Conservation (phyloP, 164 flowering plant genomes). For the Malania oleifera region DNA sequence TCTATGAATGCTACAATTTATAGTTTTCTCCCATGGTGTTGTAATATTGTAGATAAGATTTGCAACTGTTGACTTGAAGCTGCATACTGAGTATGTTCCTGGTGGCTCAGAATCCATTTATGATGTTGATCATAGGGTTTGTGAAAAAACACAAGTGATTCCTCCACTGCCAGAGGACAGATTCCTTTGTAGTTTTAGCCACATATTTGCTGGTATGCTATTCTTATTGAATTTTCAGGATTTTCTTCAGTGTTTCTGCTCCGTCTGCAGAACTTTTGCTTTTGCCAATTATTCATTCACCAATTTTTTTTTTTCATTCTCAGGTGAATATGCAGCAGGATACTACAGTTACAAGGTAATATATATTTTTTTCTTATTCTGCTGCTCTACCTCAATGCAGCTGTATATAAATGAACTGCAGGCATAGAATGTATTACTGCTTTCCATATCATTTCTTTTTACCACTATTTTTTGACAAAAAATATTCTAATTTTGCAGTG, state of each 20-base stretch:
- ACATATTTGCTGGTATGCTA: constrained; percentile 97
- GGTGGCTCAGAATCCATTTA: constrained; percentile 80
- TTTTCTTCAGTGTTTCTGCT: background rate
- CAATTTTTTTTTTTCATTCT: constrained; percentile 1
- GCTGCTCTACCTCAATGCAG: too few relatives aligned
- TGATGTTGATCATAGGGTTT: constrained; percentile 74
- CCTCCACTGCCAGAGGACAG: constrained; percentile 86
- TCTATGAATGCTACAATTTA: constrained; percentile 8
- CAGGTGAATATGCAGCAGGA: constrained; percentile 98
- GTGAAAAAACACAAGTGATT: constrained; percentile 64
- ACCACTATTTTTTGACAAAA: background rate
- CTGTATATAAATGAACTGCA: too few relatives aligned
- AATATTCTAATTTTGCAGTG: constrained; percentile 52
- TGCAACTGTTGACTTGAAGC: constrained; percentile 77
- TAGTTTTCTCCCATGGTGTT: background rate
- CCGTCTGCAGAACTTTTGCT: background rate
- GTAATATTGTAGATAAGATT: constrained; percentile 55
- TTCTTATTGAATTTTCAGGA: background rate
- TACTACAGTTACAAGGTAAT: constrained; percentile 97
- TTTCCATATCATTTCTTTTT: background rate
- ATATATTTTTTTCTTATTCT: background rate
- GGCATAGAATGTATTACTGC: too few relatives aligned
- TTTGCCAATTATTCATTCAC: background rate
- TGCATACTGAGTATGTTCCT: constrained; percentile 73
- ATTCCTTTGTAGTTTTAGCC: constrained; percentile 91